Percentiles rank a stretch among this genome's conserved stretches.
Evolutionary conservation across 2,329 filamentous ascomycete genomes (phyloP).

Genomic region (Phymatotrichopsis omnivora): DNA sequence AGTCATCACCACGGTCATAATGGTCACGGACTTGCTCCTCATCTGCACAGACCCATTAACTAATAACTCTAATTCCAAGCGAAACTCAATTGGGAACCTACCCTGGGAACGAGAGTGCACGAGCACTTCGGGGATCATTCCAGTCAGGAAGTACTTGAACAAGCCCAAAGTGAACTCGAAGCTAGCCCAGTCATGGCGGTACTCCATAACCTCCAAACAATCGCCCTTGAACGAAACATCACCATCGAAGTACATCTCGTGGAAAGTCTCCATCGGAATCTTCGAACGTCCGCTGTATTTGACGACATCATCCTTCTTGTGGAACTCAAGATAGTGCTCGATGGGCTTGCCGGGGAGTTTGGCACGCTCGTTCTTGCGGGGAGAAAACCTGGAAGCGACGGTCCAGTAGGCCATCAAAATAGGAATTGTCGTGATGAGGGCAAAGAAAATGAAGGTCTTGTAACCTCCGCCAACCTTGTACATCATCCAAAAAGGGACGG

Average conservation of each 20-base stretch:
- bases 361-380: slow-evolving; percentile 87
- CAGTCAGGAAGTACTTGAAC: slow-evolving; percentile 79
- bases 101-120: slow-evolving; percentile 86
- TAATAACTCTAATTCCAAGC: not conserved
- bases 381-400: slow-evolving; percentile 65
- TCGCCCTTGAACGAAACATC: slow-evolving; percentile 95
- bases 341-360: slow-evolving; percentile 75
- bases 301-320: slow-evolving; percentile 47
- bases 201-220: slow-evolving; percentile 77
- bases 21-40: slow-evolving; percentile 97
- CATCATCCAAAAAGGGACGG: slow-evolving; percentile 68
- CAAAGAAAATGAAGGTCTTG: slow-evolving; percentile 81
- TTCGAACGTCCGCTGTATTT: slow-evolving; percentile 70
- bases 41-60: slow-evolving; percentile 46
- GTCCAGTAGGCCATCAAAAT: slow-evolving; percentile 77
- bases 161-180: slow-evolving; percentile 81
- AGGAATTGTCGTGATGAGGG: slow-evolving; percentile 64
- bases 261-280: slow-evolving; percentile 86
- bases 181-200: slow-evolving; percentile 93
- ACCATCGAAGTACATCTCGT: slow-evolving; percentile 95
- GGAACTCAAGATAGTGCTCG: slow-evolving; percentile 83
- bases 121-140: slow-evolving; percentile 80
- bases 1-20: slow-evolving; percentile 96
- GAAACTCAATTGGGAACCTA: slow-evolving; percentile 35
- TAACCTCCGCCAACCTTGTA: slow-evolving; percentile 76